phyloP scores from a whole-genome alignment of 805 yeast species.

The Saturnispora mendoncae region DNA sequence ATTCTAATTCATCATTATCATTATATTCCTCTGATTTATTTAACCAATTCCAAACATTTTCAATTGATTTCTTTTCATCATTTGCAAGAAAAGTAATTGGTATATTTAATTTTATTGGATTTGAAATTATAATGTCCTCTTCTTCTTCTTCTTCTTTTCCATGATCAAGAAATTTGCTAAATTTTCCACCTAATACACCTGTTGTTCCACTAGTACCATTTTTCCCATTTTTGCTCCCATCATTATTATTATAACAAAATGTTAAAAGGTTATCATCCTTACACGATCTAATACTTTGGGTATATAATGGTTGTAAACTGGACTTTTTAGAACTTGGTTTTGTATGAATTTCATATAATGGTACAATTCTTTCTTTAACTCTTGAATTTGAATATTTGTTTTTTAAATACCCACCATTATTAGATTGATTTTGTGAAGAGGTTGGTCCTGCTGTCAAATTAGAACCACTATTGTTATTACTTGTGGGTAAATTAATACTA shows the following conservation, averaged over 20 bases:
- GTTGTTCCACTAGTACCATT: background rate
- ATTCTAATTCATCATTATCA: conserved; percentile 4
- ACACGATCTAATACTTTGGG: conserved; percentile 50
- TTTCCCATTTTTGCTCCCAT: conserved; percentile 9
- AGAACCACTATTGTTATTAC: background rate
- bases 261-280: conserved; percentile 54
- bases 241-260: conserved; percentile 38
- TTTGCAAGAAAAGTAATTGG: conserved; percentile 28
- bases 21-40: conserved; percentile 2
- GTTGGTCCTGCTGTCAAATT: too few species aligned
- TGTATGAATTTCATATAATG: conserved; percentile 58
- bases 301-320: conserved; percentile 32
- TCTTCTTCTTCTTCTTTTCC: background rate
- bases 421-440: background rate
- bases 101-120: conserved; percentile 31
- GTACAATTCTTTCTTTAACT: conserved; percentile 43
- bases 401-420: background rate
- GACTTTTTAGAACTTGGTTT: conserved; percentile 21
- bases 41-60: conserved; percentile 8
- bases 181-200: background rate
- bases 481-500: background rate
- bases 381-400: conserved; percentile 23
- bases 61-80: conserved; percentile 15
- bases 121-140: conserved; percentile 28
- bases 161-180: background rate